Conservation (phyloP, 768 basidiomycete genomes). For the Macrolepiota albuminosa region DNA sequence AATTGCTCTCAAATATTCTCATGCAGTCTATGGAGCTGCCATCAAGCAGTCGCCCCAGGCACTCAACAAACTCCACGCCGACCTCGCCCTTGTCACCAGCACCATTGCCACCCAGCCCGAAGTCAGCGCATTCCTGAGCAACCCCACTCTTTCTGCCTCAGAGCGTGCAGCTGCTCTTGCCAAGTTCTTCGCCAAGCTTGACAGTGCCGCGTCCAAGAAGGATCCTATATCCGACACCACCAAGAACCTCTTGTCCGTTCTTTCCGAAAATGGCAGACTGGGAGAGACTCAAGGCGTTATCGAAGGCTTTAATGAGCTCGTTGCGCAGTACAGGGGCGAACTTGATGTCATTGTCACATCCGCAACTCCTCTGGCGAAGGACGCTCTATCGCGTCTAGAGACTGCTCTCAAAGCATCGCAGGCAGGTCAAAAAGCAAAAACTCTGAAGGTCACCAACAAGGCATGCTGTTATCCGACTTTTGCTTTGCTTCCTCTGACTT, state of each 20-base stretch:
- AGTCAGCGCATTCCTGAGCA: constrained; percentile 68
- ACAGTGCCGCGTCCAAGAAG: constrained; percentile 60
- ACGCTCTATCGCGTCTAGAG: constrained; percentile 75
- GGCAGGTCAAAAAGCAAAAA: constrained; percentile 82
- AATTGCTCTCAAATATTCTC: constrained; percentile 82
- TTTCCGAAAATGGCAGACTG: constrained; percentile 92
- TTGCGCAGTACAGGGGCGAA: constrained; percentile 88
- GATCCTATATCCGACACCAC: constrained; percentile 80
- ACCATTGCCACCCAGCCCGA: constrained; percentile 65
- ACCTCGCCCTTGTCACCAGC: constrained; percentile 67
- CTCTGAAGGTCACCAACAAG: constrained; percentile 89
- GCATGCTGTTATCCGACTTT: constrained; percentile 32
- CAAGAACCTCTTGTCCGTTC: constrained; percentile 84
- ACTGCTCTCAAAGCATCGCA: constrained; percentile 80
- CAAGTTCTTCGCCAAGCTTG: constrained; percentile 62
- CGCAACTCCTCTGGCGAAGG: constrained; percentile 73
- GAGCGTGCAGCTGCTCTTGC: constrained; percentile 71
- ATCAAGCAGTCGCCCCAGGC: constrained; percentile 78
- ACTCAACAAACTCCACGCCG: constrained; percentile 82
- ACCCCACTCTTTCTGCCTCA: constrained; percentile 84
- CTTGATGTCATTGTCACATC: constrained; percentile 90
- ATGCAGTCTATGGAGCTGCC: constrained; percentile 76
- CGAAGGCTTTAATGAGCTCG: constrained; percentile 86
- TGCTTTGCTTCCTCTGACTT: background rate
- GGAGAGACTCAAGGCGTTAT: constrained; percentile 82